Percentiles rank a stretch among this genome's conserved stretches.
Evolutionary conservation across 805 yeast genomes (phyloP).

Genomic region (Kazachstania psychrophila): DNA sequence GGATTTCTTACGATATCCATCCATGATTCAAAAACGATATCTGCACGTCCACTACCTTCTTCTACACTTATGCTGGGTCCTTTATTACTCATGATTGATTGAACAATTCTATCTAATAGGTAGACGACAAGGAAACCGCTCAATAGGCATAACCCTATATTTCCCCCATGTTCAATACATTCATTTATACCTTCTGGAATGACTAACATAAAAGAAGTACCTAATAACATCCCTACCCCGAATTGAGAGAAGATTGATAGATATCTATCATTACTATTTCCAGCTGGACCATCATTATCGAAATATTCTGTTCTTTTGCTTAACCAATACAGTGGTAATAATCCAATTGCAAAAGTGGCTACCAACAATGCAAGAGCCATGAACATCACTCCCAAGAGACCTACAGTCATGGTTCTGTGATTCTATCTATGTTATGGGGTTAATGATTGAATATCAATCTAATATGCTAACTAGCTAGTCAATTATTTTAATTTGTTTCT

Average conservation of each 20-base stretch:
- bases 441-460: too few relatives aligned
- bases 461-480: too few relatives aligned
- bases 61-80: too few relatives aligned
- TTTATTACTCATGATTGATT: constrained; percentile 8
- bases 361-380: constrained; percentile 8
- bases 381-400: constrained; percentile 3
- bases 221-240: constrained; percentile 47
- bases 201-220: constrained; percentile 45
- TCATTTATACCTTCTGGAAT: constrained; percentile 50
- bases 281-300: background rate
- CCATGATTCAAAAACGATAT: constrained; percentile 8
- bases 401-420: background rate
- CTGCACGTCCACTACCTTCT: background rate
- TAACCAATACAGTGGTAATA: constrained; percentile 20
- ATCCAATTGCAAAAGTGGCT: constrained; percentile 26
- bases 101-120: constrained; percentile 34
- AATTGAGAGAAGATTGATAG: constrained; percentile 37
- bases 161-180: constrained; percentile 27
- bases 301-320: background rate
- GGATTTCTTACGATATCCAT: constrained; percentile 18
- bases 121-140: constrained; percentile 43
- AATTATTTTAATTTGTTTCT: too few relatives aligned
- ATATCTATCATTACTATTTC: constrained; percentile 5
- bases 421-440: too few relatives aligned
- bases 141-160: constrained; percentile 40